Evolutionary conservation across 23 red algal genomes (phyloP), one percentile per base, ranked within the genome.

Genomic region (Agarophyton chilense): DNA sequence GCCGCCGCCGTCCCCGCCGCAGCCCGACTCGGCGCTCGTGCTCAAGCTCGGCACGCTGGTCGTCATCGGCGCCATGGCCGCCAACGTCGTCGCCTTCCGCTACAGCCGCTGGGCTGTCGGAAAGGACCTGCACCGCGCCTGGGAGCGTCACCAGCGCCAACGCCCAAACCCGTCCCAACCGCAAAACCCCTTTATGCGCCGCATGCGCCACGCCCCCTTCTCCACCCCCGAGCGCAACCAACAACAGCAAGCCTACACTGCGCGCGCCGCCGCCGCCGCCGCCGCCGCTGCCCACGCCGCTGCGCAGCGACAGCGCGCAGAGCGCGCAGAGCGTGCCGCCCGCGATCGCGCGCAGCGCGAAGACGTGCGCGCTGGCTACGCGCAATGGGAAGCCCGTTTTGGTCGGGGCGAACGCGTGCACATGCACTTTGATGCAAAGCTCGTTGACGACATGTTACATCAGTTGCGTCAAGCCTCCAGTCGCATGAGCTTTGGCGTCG

Each of bases 41-140:
- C 46, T 88, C 24, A 43, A 72, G 35, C 39, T 94, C 0, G 92
- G 92, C 26, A 73, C 82, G 1, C 24, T 87, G 38, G 49, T 87
- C 31, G 84, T 94, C 34, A 81, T 94, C 21, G 92, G 92, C 19
- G 92, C 92, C 24, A 72, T 88, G 38, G 77, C 79, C 16, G 80
- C 92, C 14, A 87, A 87, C 66, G 82, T 94, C 0, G 50, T 94
- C 38, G 92, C 83, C 35, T 94, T 94, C 58, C 57, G 79, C 1
- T 88, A 87, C 60, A 87, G 81, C 43, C 82, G 92, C 45, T 94
- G 83, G 73, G 82, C 82, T 22, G 92, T 94, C 4, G 92, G 92
- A 4, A 94, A 94, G 60, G 92, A 94, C 45, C 71, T 94, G 6
- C 92, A 94, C 50, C 82, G 92, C 26, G 92, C 82, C 19, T 94